phyloP scores from a whole-genome alignment of 2,329 filamentous ascomycete species.

The Talaromyces sp. region DNA sequence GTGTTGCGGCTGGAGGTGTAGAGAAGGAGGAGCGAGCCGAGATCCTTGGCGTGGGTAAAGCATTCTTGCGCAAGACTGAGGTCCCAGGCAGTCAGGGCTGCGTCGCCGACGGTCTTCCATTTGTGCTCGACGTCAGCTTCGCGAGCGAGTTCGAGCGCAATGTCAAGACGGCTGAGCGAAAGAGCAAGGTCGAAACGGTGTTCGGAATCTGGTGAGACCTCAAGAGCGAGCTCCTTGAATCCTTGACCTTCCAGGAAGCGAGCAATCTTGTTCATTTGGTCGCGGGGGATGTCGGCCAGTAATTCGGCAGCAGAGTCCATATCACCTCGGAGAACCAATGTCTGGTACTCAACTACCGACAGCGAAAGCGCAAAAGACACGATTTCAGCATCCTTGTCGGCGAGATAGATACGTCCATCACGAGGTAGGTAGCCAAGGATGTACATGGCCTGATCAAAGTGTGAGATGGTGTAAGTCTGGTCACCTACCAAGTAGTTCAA shows the following conservation, averaged over 20 bases:
- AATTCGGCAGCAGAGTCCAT: slow-evolving; percentile 87
- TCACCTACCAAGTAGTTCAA: slow-evolving; percentile 97
- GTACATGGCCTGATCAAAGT: slow-evolving; percentile 95
- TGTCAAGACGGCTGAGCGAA: slow-evolving; percentile 74
- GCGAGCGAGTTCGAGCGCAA: slow-evolving; percentile 78
- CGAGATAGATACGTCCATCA: slow-evolving; percentile 91
- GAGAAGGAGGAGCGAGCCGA: slow-evolving; percentile 82
- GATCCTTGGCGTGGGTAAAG: slow-evolving; percentile 84
- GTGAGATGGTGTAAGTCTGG: slow-evolving; percentile 94
- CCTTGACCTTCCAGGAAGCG: slow-evolving; percentile 96
- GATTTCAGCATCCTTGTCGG: slow-evolving; percentile 91
- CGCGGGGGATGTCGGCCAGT: slow-evolving; percentile 76
- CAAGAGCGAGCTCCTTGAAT: slow-evolving; percentile 90
- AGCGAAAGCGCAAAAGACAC: slow-evolving; percentile 89
- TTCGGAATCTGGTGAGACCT: slow-evolving; percentile 90
- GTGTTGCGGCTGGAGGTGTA: slow-evolving; percentile 81
- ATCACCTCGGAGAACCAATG: slow-evolving; percentile 86
- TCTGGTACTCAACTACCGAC: slow-evolving; percentile 94
- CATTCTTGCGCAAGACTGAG: slow-evolving; percentile 85
- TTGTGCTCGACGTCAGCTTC: slow-evolving; percentile 89
- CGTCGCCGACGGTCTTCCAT: slow-evolving; percentile 96
- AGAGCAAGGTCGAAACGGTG: slow-evolving; percentile 95
- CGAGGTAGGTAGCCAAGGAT: slow-evolving; percentile 91
- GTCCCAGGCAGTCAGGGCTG: slow-evolving; percentile 82
- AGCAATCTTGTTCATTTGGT: slow-evolving; percentile 97